Evolutionary conservation across 2,329 filamentous ascomycete genomes (phyloP), one percentile per base, ranked within the genome.

Genomic region (Pseudocercospora eumusae): DNA sequence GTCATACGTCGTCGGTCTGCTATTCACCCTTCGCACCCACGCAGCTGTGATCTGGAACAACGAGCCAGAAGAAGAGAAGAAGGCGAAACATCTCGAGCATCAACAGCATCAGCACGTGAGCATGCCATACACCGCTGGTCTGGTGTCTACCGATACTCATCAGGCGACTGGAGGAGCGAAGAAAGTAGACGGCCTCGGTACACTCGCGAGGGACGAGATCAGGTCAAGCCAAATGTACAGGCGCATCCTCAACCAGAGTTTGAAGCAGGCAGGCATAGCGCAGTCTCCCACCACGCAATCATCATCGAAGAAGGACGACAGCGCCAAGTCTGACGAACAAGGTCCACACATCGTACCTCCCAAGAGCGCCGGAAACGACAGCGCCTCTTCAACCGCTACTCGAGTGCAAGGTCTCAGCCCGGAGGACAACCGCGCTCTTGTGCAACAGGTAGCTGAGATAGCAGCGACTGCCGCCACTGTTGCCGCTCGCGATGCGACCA

Each of bases 41-140:
- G 95, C 95, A 3, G 93, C 96, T 4, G 90, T 97, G 50, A 99
- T 99, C 68, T 99, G 95, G 95, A 95, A 92, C 71, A 89, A 85
- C 8, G 93, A 97, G 66, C 70, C 77, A 1, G 81, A 82, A 60
- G 80, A 82, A 64, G 82, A 82, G 75, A 81, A 79, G 70, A 77
- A 80, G 52, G 52, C 49, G 11, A 61, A 68, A 8, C 57, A 62
- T 10, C 44, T 59, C 25, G 56, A 60, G 18, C 59, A 56, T 20
- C 23, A 50, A 13, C 63, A 67, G 20, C 62, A 67, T 28, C 57
- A 59, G 4, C 68, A 67, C 56, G 57, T 64, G 9, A 65, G 61
- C 23, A 11, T 67, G 45, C 61, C 64, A 8, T 63, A 66, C 23
- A 66, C 66, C 15, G 65, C 64, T 9, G 65, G 65, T n/a, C 44